Conservation (phyloP, 768 basidiomycete genomes). For the Trichaptum fuscoviolaceum region DNA sequence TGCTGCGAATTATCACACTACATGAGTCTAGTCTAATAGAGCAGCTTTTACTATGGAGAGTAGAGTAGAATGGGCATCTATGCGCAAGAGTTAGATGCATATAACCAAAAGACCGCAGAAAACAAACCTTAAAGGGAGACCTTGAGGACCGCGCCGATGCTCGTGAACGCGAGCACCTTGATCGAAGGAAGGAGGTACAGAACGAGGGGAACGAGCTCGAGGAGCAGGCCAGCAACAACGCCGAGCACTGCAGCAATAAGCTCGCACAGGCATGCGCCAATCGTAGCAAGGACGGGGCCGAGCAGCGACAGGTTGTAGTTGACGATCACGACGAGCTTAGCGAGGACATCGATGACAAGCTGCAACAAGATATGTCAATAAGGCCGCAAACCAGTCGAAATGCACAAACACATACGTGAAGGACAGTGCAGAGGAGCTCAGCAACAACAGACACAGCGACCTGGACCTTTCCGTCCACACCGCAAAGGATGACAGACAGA, state of each 20-base stretch:
- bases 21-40: neutral
- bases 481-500: neutral
- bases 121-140: neutral
- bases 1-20: neutral
- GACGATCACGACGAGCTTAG: neutral
- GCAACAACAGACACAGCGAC: neutral
- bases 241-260: neutral
- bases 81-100: neutral
- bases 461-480: neutral
- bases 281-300: neutral
- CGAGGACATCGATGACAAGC: neutral
- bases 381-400: neutral
- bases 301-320: neutral
- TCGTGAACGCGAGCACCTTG: conserved; percentile 1
- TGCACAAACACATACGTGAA: neutral
- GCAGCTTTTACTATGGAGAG: neutral
- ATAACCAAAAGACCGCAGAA: neutral
- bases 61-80: neutral
- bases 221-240: conserved; percentile 26
- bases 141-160: neutral
- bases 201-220: conserved; percentile 72
- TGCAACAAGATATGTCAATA: neutral
- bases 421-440: neutral
- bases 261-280: neutral
- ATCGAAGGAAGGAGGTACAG: conserved; percentile 67